phyloP scores from a whole-genome alignment of 371 early-diverging fungal species.

The Zychaea mexicana region DNA sequence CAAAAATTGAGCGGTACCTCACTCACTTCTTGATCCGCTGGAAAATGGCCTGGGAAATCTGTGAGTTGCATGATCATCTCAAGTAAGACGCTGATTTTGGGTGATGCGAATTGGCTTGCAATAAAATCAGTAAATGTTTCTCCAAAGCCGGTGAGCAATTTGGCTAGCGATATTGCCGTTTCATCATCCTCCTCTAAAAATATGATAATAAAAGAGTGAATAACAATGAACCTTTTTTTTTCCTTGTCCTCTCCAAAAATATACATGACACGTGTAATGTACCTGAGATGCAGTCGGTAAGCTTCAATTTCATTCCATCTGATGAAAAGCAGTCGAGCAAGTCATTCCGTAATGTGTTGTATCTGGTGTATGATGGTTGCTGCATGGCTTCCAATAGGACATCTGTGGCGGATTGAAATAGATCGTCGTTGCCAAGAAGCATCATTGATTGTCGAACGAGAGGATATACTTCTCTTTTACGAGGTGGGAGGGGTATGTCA shows the following conservation, averaged over 20 bases:
- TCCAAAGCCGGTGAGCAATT: slow-evolving; percentile 68
- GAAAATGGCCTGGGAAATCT: slow-evolving; percentile 71
- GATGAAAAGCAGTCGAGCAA: slow-evolving; percentile 58
- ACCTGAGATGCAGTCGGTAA: slow-evolving; percentile 49
- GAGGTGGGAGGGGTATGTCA: too few species aligned
- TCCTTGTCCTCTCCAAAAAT: background rate
- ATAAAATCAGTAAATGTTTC: slow-evolving; percentile 71
- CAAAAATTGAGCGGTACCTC: slow-evolving; percentile 76
- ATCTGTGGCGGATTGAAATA: slow-evolving; percentile 55
- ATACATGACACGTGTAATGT: background rate
- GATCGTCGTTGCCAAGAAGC: slow-evolving; percentile 39
- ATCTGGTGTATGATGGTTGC: slow-evolving; percentile 30
- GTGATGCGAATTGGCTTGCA: slow-evolving; percentile 43
- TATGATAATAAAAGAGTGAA: background rate
- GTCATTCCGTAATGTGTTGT: slow-evolving; percentile 51
- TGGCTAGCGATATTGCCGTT: slow-evolving; percentile 55
- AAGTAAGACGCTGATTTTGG: slow-evolving; percentile 51
- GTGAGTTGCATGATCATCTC: slow-evolving; percentile 72
- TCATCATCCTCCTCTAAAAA: slow-evolving; percentile 57
- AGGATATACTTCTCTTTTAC: slow-evolving; percentile 39
- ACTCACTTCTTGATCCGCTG: slow-evolving; percentile 71
- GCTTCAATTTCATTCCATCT: slow-evolving; percentile 49
- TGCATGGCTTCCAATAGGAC: slow-evolving; percentile 61
- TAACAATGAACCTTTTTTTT: background rate
- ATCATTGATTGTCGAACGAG: slow-evolving; percentile 45